phyloP scores from a whole-genome alignment of 148 eudicot species.

The Vaccinium darrowii region DNA sequence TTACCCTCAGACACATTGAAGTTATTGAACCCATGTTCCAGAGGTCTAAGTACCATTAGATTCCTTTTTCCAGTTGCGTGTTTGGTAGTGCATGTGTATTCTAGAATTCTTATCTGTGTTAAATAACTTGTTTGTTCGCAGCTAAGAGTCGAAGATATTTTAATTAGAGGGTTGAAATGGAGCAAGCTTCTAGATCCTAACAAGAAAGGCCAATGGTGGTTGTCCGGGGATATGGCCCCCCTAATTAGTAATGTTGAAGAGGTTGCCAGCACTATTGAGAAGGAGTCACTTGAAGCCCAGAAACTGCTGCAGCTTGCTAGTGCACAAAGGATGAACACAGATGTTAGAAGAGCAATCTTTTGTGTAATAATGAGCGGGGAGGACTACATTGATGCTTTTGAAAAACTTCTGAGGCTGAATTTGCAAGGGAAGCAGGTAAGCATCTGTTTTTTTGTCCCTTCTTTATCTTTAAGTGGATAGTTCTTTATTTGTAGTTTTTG shows the following conservation, averaged over 20 bases:
- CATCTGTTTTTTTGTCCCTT: conserved; percentile 5
- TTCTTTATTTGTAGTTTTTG: not conserved
- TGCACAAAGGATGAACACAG: conserved; percentile 89
- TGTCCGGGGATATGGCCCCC: conserved; percentile 55
- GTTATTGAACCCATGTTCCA: not conserved
- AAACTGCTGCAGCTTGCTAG: conserved; percentile 86
- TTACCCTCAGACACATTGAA: not conserved
- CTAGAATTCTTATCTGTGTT: not conserved
- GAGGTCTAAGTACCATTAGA: not conserved
- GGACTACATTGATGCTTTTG: conserved; percentile 91
- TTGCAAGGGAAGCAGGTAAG: conserved; percentile 90
- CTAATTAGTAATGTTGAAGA: conserved; percentile 42
- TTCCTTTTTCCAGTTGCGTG: not conserved
- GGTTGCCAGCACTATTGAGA: conserved; percentile 69
- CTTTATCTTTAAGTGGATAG: not conserved
- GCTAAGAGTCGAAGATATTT: conserved; percentile 70
- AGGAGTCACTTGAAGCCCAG: conserved; percentile 72
- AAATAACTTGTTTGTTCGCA: conserved; percentile 25
- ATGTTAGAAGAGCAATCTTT: conserved; percentile 87
- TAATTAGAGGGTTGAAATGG: conserved; percentile 77
- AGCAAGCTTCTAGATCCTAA: conserved; percentile 77
- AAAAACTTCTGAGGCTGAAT: conserved; percentile 80
- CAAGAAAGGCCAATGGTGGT: conserved; percentile 98
- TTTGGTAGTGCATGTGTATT: not conserved
- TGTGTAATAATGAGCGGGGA: conserved; percentile 95